Evolutionary conservation across 441 rosid species (phyloP).

Genomic region (Jatropha multifida): DNA sequence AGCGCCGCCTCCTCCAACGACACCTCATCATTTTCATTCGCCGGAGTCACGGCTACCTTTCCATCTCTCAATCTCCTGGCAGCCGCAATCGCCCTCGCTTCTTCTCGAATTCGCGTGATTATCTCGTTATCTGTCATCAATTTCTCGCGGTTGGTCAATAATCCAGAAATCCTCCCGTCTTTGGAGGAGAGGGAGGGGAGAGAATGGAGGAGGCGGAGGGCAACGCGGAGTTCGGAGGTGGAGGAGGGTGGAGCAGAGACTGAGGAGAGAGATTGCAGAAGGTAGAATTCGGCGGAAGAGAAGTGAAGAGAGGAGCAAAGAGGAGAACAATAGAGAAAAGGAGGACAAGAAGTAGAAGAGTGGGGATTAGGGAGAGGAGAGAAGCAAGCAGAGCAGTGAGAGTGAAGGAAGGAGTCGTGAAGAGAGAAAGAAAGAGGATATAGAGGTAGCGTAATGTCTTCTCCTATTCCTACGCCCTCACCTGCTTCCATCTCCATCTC

Average conservation of each 20-base stretch:
- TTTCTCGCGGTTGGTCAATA: conserved; percentile 55
- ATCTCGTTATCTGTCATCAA: conserved; percentile 38
- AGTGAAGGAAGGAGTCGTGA: conserved; percentile 46
- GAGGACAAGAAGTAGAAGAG: neutral
- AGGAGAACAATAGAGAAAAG: conserved; percentile 42
- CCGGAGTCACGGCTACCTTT: neutral
- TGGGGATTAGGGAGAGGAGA: conserved; percentile 35
- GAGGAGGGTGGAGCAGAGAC: conserved; percentile 31
- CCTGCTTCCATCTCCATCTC: conserved; percentile 51
- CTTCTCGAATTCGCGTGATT: conserved; percentile 35
- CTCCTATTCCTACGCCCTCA: conserved; percentile 39
- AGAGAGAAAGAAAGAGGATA: conserved; percentile 56
- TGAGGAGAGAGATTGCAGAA: conserved; percentile 23
- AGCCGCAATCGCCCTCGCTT: conserved; percentile 40
- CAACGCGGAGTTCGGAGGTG: conserved; percentile 49
- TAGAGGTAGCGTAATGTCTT: conserved; percentile 49
- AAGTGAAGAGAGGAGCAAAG: conserved; percentile 32
- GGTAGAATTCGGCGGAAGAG: conserved; percentile 35
- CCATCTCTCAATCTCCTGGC: conserved; percentile 28
- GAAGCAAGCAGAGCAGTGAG: conserved; percentile 70
- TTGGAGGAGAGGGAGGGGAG: conserved; percentile 14
- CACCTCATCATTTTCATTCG: conserved; percentile 4
- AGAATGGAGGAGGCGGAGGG: conserved; percentile 57
- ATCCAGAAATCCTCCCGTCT: conserved; percentile 29
- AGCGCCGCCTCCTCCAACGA: conserved; percentile 38